A percentile compares a stretch with the other conserved stretches of the same genome.
Evolutionary conservation across 805 yeast genomes (phyloP).

Genomic region (Candida railenensis): DNA sequence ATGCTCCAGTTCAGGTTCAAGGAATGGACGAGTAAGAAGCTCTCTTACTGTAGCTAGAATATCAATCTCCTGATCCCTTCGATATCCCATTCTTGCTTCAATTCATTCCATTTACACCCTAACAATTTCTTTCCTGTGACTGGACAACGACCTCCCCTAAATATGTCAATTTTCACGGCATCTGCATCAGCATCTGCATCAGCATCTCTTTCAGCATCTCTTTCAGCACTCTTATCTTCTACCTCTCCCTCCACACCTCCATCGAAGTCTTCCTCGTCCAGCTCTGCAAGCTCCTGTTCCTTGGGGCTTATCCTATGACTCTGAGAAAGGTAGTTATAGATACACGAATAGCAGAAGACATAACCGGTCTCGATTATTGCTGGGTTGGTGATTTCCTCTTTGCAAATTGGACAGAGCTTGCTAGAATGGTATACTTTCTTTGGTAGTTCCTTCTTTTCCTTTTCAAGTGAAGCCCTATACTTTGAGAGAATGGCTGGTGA

Average conservation of each 20-base stretch:
- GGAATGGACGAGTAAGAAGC: too few species aligned
- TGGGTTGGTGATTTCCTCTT: constrained; percentile 65
- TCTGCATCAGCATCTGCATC: constrained; percentile 9
- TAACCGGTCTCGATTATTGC: constrained; percentile 89
- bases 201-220: constrained; percentile 9
- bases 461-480: constrained; percentile 5
- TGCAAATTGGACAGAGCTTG: constrained; percentile 67
- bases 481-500: constrained; percentile 36
- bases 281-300: constrained; percentile 10
- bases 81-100: constrained; percentile 63
- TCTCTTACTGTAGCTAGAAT: constrained; percentile 34
- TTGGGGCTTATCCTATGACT: constrained; percentile 35
- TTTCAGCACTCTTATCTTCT: constrained; percentile 10
- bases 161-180: constrained; percentile 23
- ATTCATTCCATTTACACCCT: constrained; percentile 66
- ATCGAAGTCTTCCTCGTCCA: constrained; percentile 14
- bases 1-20: too few species aligned
- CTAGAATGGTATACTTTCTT: constrained; percentile 27
- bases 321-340: constrained; percentile 59
- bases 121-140: constrained; percentile 69
- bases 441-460: constrained; percentile 13
- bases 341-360: constrained; percentile 87
- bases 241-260: constrained; percentile 17
- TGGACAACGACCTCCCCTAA: constrained; percentile 76
- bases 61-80: constrained; percentile 75